A percentile compares a stretch with the other conserved stretches of the same genome.
phyloP scores from a whole-genome alignment of 805 yeast species.

The Candida nemodendra region DNA sequence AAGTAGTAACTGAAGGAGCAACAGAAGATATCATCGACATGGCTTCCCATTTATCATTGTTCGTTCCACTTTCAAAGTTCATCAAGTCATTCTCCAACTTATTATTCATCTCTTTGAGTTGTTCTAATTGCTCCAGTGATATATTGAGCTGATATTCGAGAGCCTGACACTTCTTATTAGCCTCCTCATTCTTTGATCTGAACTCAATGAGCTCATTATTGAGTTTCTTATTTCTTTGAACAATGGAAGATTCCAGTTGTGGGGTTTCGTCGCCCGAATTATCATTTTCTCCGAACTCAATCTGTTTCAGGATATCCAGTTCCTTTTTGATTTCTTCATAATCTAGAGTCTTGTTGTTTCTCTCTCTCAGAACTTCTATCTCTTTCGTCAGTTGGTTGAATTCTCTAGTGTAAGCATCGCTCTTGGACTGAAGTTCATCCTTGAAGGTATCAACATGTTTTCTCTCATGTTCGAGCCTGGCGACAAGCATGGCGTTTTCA shows the following conservation, averaged over 20 bases:
- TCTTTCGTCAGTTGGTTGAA: slow-evolving; percentile 48
- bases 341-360: slow-evolving; percentile 55
- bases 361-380: slow-evolving; percentile 46
- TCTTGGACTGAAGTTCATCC: slow-evolving; percentile 27
- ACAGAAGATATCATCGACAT: slow-evolving; percentile 55
- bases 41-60: slow-evolving; percentile 54
- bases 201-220: slow-evolving; percentile 66
- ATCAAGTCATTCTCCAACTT: slow-evolving; percentile 76
- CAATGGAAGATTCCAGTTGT: slow-evolving; percentile 38
- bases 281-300: slow-evolving; percentile 61
- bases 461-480: slow-evolving; percentile 54
- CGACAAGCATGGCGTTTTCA: slow-evolving; percentile 63
- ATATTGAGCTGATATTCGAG: slow-evolving; percentile 39
- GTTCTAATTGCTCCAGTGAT: slow-evolving; percentile 38
- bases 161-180: slow-evolving; percentile 38
- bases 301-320: slow-evolving; percentile 64
- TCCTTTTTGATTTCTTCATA: slow-evolving; percentile 82
- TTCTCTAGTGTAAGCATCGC: slow-evolving; percentile 45
- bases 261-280: slow-evolving; percentile 38
- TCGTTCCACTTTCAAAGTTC: slow-evolving; percentile 47
- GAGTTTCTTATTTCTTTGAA: slow-evolving; percentile 69
- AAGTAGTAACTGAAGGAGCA: slow-evolving; percentile 5
- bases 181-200: slow-evolving; percentile 56
- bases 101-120: slow-evolving; percentile 46
- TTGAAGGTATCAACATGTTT: slow-evolving; percentile 26